These are phyloP conservation scores for Teratosphaeria nubilosa DNA, from an alignment of 2,329 filamentous ascomycete genomes.

Conservation along the genomic window DNA sequence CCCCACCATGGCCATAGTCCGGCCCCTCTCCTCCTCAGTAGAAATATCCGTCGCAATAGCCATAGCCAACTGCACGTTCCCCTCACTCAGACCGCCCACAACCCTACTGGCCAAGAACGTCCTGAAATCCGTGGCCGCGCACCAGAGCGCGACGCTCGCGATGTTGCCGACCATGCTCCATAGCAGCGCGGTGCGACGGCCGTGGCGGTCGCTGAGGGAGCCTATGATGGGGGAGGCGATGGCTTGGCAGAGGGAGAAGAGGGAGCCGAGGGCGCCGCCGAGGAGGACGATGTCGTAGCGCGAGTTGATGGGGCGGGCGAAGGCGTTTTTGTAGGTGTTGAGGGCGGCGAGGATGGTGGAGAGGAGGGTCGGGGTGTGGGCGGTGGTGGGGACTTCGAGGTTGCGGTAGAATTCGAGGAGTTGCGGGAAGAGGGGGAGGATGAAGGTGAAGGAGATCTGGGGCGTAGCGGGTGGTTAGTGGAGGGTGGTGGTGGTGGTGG, in stretches of 20 bases:
- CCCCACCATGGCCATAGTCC: constrained; percentile 92
- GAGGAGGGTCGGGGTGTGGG: constrained; percentile 61
- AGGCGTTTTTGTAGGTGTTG: constrained; percentile 90
- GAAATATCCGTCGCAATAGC: constrained; percentile 96
- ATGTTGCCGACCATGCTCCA: constrained; percentile 92
- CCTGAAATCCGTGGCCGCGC: constrained; percentile 83
- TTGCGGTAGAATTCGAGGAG: constrained; percentile 94
- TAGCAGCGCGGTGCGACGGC: constrained; percentile 75
- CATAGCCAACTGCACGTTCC: constrained; percentile 91
- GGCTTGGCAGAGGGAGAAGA: constrained; percentile 89
- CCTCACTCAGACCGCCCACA: constrained; percentile 87
- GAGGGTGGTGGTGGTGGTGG: background rate
- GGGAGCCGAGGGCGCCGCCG: constrained; percentile 81
- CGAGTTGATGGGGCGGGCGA: constrained; percentile 84
- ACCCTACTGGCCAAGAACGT: constrained; percentile 91
- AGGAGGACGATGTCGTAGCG: constrained; percentile 95
- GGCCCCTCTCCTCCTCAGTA: constrained; percentile 69
- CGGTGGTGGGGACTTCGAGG: constrained; percentile 51
- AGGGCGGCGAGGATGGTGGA: constrained; percentile 70
- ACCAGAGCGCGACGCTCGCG: constrained; percentile 86
- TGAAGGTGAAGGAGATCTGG: constrained; percentile 96
- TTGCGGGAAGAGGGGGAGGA: constrained; percentile 88
- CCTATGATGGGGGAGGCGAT: constrained; percentile 88
- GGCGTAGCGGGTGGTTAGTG: background rate
- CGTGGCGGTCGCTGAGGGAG: constrained; percentile 75